Conservation (phyloP, 225 moss, liverwort and hornwort species). For the Bryoerythrophyllum caledonicum region DNA sequence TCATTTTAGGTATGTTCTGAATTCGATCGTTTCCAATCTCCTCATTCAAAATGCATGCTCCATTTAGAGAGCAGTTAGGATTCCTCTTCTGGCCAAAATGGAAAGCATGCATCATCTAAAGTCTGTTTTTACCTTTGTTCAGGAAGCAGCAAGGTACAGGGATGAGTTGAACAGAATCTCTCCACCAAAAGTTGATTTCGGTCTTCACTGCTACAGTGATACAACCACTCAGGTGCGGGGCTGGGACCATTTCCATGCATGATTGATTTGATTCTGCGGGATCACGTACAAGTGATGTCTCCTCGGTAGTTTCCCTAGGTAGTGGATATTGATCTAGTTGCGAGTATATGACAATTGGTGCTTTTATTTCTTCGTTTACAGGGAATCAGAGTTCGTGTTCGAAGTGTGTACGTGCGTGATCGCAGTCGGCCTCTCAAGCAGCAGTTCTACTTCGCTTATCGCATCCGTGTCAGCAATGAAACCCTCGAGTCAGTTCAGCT, state of each 20-base stretch:
- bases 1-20: background rate
- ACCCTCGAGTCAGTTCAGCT: conserved; percentile 48
- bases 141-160: conserved; percentile 52
- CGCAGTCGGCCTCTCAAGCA: conserved; percentile 55
- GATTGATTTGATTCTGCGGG: conserved; percentile 9
- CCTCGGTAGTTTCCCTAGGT: background rate
- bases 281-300: background rate
- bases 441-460: conserved; percentile 61
- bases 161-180: conserved; percentile 49
- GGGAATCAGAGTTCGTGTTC: conserved; percentile 59
- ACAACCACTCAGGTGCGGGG: conserved; percentile 48
- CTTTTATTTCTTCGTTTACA: conserved; percentile 21
- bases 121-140: conserved; percentile 5
- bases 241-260: background rate
- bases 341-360: conserved; percentile 4
- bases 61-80: background rate
- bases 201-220: conserved; percentile 52
- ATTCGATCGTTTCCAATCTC: background rate
- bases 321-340: background rate
- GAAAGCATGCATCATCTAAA: background rate
- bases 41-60: background rate
- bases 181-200: conserved; percentile 40
- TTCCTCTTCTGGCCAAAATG: background rate
- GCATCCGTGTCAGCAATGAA: conserved; percentile 58
- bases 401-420: conserved; percentile 55